Evolutionary conservation across 1,139 yeast species (phyloP).

Genomic region (Suhomyces kunorum): DNA sequence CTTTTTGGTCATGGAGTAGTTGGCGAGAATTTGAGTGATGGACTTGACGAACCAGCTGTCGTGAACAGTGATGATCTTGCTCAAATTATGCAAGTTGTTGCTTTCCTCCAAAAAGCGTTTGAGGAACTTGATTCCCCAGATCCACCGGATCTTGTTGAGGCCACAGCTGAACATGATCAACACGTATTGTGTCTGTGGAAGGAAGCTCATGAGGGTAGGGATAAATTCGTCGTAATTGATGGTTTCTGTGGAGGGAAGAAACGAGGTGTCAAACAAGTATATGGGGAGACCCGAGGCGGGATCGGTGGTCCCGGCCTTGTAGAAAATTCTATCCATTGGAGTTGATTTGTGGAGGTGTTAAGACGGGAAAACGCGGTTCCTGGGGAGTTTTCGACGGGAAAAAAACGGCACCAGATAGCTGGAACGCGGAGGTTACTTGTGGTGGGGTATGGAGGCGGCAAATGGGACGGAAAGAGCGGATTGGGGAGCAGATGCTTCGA

Average conservation of each 20-base stretch:
- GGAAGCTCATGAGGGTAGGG: slow-evolving; percentile 37
- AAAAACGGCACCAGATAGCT: not conserved
- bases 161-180: slow-evolving; percentile 80
- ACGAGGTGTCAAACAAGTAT: slow-evolving; percentile 75
- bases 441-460: not conserved
- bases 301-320: slow-evolving; percentile 58
- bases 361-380: not conserved
- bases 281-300: slow-evolving; percentile 65
- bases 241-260: slow-evolving; percentile 58
- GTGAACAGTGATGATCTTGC: slow-evolving; percentile 77
- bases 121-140: slow-evolving; percentile 77
- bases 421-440: not conserved
- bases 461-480: not conserved
- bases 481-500: slow-evolving; percentile 1
- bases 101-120: slow-evolving; percentile 61
- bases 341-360: not conserved
- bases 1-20: slow-evolving; percentile 41
- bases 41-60: slow-evolving; percentile 90
- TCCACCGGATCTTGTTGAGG: slow-evolving; percentile 66
- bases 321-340: slow-evolving; percentile 55
- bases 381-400: not conserved
- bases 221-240: slow-evolving; percentile 46
- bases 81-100: slow-evolving; percentile 46
- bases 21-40: slow-evolving; percentile 69
- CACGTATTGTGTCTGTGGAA: slow-evolving; percentile 62